A percentile compares a stretch with the other conserved stretches of the same genome.
Evolutionary conservation across 1,139 yeast genomes (phyloP).

Genomic region (Scheffersomyces stambukii): DNA sequence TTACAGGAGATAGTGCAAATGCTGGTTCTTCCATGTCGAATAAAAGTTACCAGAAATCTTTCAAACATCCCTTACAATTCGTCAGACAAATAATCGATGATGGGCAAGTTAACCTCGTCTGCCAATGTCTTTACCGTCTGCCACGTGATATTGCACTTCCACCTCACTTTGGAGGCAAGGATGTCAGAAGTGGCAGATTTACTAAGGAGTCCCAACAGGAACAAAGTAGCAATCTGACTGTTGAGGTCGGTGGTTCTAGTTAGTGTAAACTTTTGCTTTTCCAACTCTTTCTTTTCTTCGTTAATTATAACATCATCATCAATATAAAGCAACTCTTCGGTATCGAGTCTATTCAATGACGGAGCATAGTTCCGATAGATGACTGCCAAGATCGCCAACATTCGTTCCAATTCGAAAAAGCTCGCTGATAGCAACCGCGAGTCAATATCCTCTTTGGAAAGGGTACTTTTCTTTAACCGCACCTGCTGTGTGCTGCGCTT

Average conservation of each 20-base stretch:
- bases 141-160: conserved; percentile 63
- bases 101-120: conserved; percentile 49
- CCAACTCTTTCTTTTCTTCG: conserved; percentile 33
- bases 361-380: conserved; percentile 43
- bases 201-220: conserved; percentile 49
- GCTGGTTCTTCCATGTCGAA: no score
- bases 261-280: conserved; percentile 28
- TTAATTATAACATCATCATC: conserved; percentile 21
- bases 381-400: conserved; percentile 62
- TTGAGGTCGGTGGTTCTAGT: conserved; percentile 46
- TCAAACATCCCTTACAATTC: no score
- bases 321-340: conserved; percentile 21
- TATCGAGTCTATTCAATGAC: conserved; percentile 23
- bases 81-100: conserved; percentile 42
- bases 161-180: conserved; percentile 56
- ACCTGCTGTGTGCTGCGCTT: conserved; percentile 20
- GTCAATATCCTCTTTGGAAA: conserved; percentile 46
- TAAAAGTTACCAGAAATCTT: no score
- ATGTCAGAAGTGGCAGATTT: conserved; percentile 52
- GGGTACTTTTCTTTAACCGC: conserved; percentile 33
- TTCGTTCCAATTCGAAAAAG: conserved; percentile 62
- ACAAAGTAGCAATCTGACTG: conserved; percentile 58
- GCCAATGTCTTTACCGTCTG: conserved; percentile 48
- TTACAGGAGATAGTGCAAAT: no score
- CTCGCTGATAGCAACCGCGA: conserved; percentile 55